phyloP scores from a whole-genome alignment of 1,284 basidiomycete species.

The Peniophora sp. region DNA sequence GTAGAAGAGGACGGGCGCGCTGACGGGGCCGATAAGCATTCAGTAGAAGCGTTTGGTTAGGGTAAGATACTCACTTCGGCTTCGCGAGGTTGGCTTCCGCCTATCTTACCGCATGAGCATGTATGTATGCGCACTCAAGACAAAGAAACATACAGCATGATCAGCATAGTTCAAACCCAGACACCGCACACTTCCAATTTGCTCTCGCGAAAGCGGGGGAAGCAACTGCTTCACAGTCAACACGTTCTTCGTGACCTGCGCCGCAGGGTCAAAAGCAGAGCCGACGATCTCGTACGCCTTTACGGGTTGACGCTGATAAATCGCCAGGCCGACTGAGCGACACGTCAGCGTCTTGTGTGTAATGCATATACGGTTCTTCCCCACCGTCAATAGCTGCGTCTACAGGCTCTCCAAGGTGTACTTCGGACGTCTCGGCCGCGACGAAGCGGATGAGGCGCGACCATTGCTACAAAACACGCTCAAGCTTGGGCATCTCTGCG shows the following conservation, averaged over 20 bases:
- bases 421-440: constrained; percentile 63
- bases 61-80: constrained; percentile 42
- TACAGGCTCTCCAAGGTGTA: constrained; percentile 75
- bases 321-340: constrained; percentile 57
- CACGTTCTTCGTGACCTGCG: constrained; percentile 52
- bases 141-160: constrained; percentile 51
- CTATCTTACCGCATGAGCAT: constrained; percentile 25
- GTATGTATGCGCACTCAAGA: not conserved
- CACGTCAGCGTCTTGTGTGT: not conserved
- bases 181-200: constrained; percentile 67
- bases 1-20: constrained; percentile 71
- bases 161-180: constrained; percentile 77
- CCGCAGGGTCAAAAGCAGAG: constrained; percentile 53
- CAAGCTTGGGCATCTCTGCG: not conserved
- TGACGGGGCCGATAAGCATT: constrained; percentile 14
- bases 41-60: not conserved
- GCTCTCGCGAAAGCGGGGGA: constrained; percentile 56
- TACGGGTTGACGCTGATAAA: constrained; percentile 43
- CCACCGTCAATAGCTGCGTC: constrained; percentile 60
- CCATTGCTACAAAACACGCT: constrained; percentile 47
- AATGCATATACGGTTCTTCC: constrained; percentile 12
- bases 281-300: constrained; percentile 64
- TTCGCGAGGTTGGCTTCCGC: constrained; percentile 56
- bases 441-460: constrained; percentile 78
- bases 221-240: constrained; percentile 68